Evolutionary conservation across 352 stramenopile species (phyloP).

Genomic region (Globisporangium paroecandrum): DNA sequence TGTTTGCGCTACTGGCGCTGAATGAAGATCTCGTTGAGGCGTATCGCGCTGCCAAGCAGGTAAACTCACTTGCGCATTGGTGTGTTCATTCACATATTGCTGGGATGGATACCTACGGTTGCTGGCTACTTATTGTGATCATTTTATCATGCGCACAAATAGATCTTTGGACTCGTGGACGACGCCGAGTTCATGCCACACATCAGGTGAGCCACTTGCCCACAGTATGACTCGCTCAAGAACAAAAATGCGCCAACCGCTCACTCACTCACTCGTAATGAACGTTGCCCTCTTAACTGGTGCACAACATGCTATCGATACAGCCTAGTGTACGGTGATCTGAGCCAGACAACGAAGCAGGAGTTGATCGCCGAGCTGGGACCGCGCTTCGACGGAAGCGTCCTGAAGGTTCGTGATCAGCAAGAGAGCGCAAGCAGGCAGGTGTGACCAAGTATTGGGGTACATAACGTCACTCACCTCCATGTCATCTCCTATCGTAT

Average conservation of each 20-base stretch:
- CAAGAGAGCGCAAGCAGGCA: neutral
- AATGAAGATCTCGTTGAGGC: conserved; percentile 33
- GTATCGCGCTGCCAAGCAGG: conserved; percentile 38
- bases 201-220: conserved; percentile 35
- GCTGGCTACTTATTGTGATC: neutral
- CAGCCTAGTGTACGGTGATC: conserved; percentile 62
- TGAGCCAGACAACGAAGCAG: conserved; percentile 26
- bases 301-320: neutral
- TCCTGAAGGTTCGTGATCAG: conserved; percentile 28
- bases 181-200: conserved; percentile 59
- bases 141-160: neutral
- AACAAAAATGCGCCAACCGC: neutral
- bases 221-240: neutral
- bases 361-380: conserved; percentile 36
- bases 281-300: neutral
- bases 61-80: neutral
- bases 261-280: neutral
- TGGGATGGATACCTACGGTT: neutral
- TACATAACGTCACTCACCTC: neutral
- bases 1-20: conserved; percentile 50
- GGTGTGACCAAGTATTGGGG: neutral
- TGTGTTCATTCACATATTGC: neutral
- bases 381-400: conserved; percentile 27
- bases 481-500: neutral
- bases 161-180: conserved; percentile 41